Percentiles rank a stretch among this genome's conserved stretches.
Evolutionary conservation across 495 filamentous ascomycete species (phyloP).

Genomic region (Hypomontagnella monticulosa): DNA sequence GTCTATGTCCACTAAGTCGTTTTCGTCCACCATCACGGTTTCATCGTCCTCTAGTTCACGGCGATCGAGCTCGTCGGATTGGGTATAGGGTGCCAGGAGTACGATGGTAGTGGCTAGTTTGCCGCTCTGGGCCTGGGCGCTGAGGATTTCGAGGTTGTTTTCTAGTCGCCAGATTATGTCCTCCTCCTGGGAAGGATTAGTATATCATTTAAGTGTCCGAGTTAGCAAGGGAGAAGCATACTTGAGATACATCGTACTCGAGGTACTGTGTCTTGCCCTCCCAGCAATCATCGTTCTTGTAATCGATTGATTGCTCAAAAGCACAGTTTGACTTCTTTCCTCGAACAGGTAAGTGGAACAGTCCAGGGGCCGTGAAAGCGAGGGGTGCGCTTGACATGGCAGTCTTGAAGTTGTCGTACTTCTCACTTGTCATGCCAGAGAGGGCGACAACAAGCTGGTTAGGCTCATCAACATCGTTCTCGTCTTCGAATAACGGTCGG

Average conservation of each 20-base stretch:
- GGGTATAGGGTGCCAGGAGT: conserved; percentile 46
- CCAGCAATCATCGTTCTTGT: conserved; percentile 56
- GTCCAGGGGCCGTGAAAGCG: conserved; percentile 54
- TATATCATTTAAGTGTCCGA: not conserved
- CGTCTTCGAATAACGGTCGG: conserved; percentile 52
- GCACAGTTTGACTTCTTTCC: conserved; percentile 49
- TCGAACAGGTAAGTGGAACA: conserved; percentile 49
- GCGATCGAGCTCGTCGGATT: conserved; percentile 49
- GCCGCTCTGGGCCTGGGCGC: conserved; percentile 45
- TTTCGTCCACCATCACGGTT: conserved; percentile 46
- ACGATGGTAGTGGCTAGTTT: conserved; percentile 60
- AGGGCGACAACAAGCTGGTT: conserved; percentile 62
- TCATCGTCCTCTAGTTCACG: conserved; percentile 46
- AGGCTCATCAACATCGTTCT: conserved; percentile 42
- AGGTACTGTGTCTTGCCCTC: conserved; percentile 54
- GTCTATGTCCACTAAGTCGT: conserved; percentile 26
- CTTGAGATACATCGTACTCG: conserved; percentile 54
- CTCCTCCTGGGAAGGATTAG: conserved; percentile 38
- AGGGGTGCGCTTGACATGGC: conserved; percentile 47
- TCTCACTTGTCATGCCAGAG: conserved; percentile 54
- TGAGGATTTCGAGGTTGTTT: conserved; percentile 47
- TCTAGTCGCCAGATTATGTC: conserved; percentile 45
- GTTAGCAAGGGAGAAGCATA: conserved; percentile 16
- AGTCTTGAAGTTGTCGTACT: conserved; percentile 44
- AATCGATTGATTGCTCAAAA: conserved; percentile 53